phyloP scores from a whole-genome alignment of 108 stramenopile genomes.

The Nitzschia sp. region DNA sequence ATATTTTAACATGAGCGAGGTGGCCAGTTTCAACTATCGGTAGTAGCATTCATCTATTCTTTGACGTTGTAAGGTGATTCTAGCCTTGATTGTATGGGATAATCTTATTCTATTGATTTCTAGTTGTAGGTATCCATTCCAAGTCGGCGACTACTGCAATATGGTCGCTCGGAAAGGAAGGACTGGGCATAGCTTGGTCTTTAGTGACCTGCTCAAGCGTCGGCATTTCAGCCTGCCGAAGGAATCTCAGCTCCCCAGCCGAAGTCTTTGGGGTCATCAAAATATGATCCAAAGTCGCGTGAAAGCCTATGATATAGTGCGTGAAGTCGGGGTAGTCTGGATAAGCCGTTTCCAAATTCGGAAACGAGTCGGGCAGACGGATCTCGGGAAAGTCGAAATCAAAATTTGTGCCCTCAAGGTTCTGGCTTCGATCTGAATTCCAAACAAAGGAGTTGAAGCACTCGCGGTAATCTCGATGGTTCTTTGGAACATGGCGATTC shows the following conservation, averaged over 20 bases:
- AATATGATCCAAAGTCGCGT: conserved; percentile 67
- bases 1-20: conserved; percentile 47
- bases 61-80: too few species aligned
- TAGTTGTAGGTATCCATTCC: conserved; percentile 10
- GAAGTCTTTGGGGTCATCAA: conserved; percentile 39
- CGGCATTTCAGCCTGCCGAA: conserved; percentile 48
- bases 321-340: conserved; percentile 54
- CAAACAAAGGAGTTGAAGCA: conserved; percentile 57
- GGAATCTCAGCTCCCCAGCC: conserved; percentile 34
- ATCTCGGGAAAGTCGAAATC: conserved; percentile 35
- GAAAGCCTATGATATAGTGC: conserved; percentile 55
- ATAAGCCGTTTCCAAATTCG: conserved; percentile 48
- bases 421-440: conserved; percentile 11
- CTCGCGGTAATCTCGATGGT: conserved; percentile 44
- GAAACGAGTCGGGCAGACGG: conserved; percentile 46
- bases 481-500: conserved; percentile 39
- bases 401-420: background rate
- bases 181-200: conserved; percentile 61
- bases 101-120: too few species aligned
- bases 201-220: conserved; percentile 39
- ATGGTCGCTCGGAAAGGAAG: conserved; percentile 66
- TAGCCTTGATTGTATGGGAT: too few species aligned
- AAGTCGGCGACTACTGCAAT: conserved; percentile 60
- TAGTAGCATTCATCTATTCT: too few species aligned
- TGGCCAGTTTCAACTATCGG: too few species aligned